Evolutionary conservation across 805 yeast genomes (phyloP), one percentile per base, ranked within the genome.

Genomic region (Metschnikowia dekortorum): DNA sequence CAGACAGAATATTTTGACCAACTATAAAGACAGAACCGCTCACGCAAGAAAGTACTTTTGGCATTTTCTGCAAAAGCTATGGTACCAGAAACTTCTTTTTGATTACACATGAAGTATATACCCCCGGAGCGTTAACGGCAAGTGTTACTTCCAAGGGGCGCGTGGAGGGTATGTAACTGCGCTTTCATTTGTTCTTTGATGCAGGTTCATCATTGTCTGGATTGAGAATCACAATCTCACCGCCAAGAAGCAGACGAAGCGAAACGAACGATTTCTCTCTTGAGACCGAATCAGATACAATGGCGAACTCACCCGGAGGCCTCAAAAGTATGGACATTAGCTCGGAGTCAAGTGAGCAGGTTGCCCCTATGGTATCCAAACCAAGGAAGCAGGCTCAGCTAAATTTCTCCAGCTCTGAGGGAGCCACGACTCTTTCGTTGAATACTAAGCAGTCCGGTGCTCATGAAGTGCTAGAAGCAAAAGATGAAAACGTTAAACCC

Each of bases 371-470:
- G 38, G 28, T 18, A 18, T 13, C 45, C 13, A 42, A 33, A 32
- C 37, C 38, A 33, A 42, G 63, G 46, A 62, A 61, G 40, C 62
- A 57, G 49, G 48, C 59, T 16, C 42, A 44, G 35, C 48, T 57
- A 16, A 50, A 53, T 14, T 52, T 54, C 34, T 39, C 47, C n/a
- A 41, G 42, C 9, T 31, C 31, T 4, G 39, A 49, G 33, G 49
- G 55, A 8, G 22, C 34, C 34, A 45, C 48, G 14, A 44, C 46
- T n/a, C 32, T 44, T 28, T 34, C 46, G 11, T 34, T 39, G 18
- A 29, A 39, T 14, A 22, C 37, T 10, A 37, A 42, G 22, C 18
- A 26, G 6, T 10, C 41, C 26, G 32, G n/a, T 22, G n/a, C 31
- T 8, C 11, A 13, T 16, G 8, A 39, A n/a, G 18, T 7, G 31